A percentile compares a stretch with the other conserved stretches of the same genome.
Conservation (phyloP, 768 basidiomycete species). For the Pisolithus microcarpus region DNA sequence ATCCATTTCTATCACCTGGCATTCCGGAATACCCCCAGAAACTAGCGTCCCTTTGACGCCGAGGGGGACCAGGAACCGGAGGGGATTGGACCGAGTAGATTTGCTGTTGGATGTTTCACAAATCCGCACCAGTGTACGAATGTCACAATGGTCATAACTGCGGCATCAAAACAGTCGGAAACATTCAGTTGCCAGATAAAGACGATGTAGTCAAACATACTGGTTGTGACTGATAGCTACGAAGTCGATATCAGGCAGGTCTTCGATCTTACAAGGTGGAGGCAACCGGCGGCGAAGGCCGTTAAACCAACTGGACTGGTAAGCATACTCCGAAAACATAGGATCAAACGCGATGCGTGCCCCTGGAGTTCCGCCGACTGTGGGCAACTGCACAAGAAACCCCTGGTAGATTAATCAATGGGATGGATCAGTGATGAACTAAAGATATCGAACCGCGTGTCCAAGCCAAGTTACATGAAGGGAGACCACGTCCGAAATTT, state of each 20-base stretch:
- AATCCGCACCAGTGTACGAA: slow-evolving; percentile 21
- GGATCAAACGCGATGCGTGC: slow-evolving; percentile 35
- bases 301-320: slow-evolving; percentile 19
- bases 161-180: background rate
- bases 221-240: slow-evolving; percentile 39
- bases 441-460: slow-evolving; percentile 26
- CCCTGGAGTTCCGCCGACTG: slow-evolving; percentile 11
- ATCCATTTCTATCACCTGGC: slow-evolving; percentile 31
- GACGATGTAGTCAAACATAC: slow-evolving; percentile 19
- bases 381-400: slow-evolving; percentile 24
- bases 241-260: slow-evolving; percentile 33
- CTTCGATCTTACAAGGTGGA: slow-evolving; percentile 31
- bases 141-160: slow-evolving; percentile 40
- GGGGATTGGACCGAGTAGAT: slow-evolving; percentile 10
- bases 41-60: slow-evolving; percentile 17
- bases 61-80: slow-evolving; percentile 34
- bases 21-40: slow-evolving; percentile 23
- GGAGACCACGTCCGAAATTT: background rate
- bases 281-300: slow-evolving; percentile 28
- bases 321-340: slow-evolving; percentile 32
- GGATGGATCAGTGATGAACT: background rate
- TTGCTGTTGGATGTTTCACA: slow-evolving; percentile 10
- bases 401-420: slow-evolving; percentile 10
- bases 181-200: background rate
- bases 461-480: slow-evolving; percentile 30